Conservation (phyloP, 2,329 filamentous ascomycete species). For the Fusarium hostae region DNA sequence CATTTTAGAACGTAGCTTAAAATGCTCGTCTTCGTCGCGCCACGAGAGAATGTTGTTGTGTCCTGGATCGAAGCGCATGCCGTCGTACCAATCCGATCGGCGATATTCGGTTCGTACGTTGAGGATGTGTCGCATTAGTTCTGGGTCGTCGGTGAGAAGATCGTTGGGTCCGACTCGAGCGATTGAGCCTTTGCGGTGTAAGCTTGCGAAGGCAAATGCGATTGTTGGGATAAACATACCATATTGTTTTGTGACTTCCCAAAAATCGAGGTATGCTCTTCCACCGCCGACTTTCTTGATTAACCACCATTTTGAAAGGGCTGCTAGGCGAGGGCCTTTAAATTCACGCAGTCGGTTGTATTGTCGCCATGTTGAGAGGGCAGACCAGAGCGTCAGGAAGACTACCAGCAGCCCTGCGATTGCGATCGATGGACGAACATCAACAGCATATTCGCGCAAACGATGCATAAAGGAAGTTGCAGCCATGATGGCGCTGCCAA, state of each 20-base stretch:
- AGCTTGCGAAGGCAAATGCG: not conserved
- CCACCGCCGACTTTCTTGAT: constrained; percentile 47
- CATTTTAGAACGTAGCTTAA: constrained; percentile 60
- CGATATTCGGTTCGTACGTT: constrained; percentile 50
- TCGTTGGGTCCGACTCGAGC: constrained; percentile 56
- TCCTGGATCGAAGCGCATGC: constrained; percentile 62
- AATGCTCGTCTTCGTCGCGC: constrained; percentile 57
- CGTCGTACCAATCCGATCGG: constrained; percentile 58
- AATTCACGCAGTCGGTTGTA: constrained; percentile 55
- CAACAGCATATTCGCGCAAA: not conserved
- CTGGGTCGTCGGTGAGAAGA: constrained; percentile 53
- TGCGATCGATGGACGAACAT: constrained; percentile 16
- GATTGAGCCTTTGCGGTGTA: constrained; percentile 45
- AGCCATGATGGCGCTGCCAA: constrained; percentile 10
- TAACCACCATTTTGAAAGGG: constrained; percentile 56
- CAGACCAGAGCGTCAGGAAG: constrained; percentile 22
- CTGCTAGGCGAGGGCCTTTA: constrained; percentile 52
- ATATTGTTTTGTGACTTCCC: constrained; percentile 50
- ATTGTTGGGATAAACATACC: constrained; percentile 38
- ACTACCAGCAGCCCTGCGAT: constrained; percentile 6
- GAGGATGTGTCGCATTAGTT: constrained; percentile 51
- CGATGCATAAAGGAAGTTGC: not conserved
- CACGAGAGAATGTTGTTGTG: constrained; percentile 63
- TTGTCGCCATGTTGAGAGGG: constrained; percentile 37
- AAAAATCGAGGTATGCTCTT: constrained; percentile 50